Evolutionary conservation across 768 basidiomycete genomes (phyloP), one percentile per base, ranked within the genome.

Genomic region (Podaxis carcinomalis): DNA sequence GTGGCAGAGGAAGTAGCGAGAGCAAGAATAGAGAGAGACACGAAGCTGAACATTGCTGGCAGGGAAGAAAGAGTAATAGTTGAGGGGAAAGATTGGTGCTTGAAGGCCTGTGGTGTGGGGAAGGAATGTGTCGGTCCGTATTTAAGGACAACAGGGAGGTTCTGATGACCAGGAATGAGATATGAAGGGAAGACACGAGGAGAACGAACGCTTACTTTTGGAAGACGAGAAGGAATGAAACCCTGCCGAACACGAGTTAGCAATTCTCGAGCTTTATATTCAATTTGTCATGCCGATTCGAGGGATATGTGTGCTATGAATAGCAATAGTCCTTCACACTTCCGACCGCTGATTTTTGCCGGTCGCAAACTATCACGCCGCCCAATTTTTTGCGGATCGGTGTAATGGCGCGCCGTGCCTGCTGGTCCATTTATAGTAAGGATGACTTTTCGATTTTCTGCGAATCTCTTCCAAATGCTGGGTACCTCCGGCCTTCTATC

Each of bases 21-120:
- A 62, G 77, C 77, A 65, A 82, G 70, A 65, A 81, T 71, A 63
- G 79, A 70, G 65, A 83, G 64, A 64, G 77, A 65, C 63, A 71
- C 57, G 64, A 80, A 57, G 59, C 68, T 63, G 71, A 79, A 75
- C 78, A 81, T 79, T 66, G 65, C 67, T 44, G 40, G 42, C 37
- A 58, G 65, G 19, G 25, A 27, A 21, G 52, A 21, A 25, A 25
- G 40, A 32, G 37, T 47, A 49, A 44, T n/a, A 51, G 28, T 10
- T 47, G 52, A 14, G 28, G 40, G 23, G 16, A 4, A 35, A 42
- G 13, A 42, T 51, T 35, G 36, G 28, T 40, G 52, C 51, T 60
- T 65, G 67, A 69, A 70, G 63, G 69, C 71, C 70, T 65, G 74
- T 68, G 69, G 56, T 66, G 66, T 64, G 61, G 64, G 65, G 60